Conservation (phyloP, 1,139 yeast species). For the Kurtzmaniella quercitrusa region DNA sequence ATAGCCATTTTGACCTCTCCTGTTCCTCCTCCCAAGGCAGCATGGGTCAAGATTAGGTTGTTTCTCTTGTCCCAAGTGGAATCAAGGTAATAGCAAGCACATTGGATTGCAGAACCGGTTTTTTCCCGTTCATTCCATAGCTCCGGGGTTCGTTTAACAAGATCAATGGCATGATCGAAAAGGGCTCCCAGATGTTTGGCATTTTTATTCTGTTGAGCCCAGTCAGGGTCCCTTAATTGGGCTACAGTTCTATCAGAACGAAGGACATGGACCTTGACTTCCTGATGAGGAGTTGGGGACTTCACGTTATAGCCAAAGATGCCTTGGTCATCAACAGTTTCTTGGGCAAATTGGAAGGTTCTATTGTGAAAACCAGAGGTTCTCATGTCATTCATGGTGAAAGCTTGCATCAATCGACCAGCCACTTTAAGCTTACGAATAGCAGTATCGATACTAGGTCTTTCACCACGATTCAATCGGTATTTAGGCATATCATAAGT, state of each 20-base stretch:
- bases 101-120: slow-evolving; percentile 53
- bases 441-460: slow-evolving; percentile 72
- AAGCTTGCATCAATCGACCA: slow-evolving; percentile 89
- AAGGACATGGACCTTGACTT: slow-evolving; percentile 74
- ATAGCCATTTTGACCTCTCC: slow-evolving; percentile 72
- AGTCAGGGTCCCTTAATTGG: slow-evolving; percentile 71
- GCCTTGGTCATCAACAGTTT: slow-evolving; percentile 28
- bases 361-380: slow-evolving; percentile 76
- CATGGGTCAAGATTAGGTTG: slow-evolving; percentile 75
- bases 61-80: slow-evolving; percentile 69
- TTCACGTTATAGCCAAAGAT: slow-evolving; percentile 33
- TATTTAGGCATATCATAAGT: slow-evolving; percentile 68
- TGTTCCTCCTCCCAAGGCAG: slow-evolving; percentile 90
- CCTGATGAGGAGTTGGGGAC: slow-evolving; percentile 46
- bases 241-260: slow-evolving; percentile 61
- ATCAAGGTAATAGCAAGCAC: slow-evolving; percentile 82
- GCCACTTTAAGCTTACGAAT: slow-evolving; percentile 75
- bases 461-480: slow-evolving; percentile 51
- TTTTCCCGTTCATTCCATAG: slow-evolving; percentile 13
- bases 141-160: slow-evolving; percentile 42
- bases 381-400: slow-evolving; percentile 87
- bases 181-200: slow-evolving; percentile 75
- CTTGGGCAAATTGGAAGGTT: slow-evolving; percentile 76
- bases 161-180: slow-evolving; percentile 75
- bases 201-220: slow-evolving; percentile 79